Evolutionary conservation across 202 grass and related monocot species (phyloP), one percentile per base, ranked within the genome.

Genomic region (Zoysia matrella): DNA sequence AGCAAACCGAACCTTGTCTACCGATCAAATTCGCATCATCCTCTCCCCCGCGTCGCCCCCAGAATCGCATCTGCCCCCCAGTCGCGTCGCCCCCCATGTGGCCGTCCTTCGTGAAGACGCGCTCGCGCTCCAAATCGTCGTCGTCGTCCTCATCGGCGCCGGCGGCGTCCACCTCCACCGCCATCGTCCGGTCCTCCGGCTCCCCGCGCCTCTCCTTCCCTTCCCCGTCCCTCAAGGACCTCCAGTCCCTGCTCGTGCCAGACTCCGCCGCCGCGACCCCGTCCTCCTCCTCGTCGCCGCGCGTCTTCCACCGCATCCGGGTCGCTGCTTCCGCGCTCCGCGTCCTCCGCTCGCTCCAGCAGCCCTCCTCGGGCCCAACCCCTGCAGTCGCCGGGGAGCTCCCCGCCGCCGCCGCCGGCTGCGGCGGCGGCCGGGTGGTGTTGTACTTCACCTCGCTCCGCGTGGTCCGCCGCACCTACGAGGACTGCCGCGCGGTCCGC

Each of bases 61-160:
- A 30, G 1, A 39, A 11, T 16, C 63, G 9, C 76, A n/a, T 10
- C 64, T 60, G 74, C 69, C 30, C 53, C 75, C 14, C 75, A 13
- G 10, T 47, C 68, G 58, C 16, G 7, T 18, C 56, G n/a, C 4
- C 65, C 50, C 49, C 80, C 41, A 97, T 94, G 91, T 94, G 94
- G 94, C 83, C 82, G 78, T 83, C 89, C 40, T 93, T 88, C 77
- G 72, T 83, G 11, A 94, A 90, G 87, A 83, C 74, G 75, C 84
- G 86, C 51, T 54, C 76, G 43, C 36, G 57, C 52, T 41, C 50
- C 15, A 30, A 30, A 30, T 30, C 22, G 22, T 5, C 77, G 43
- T 47, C 73, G 52, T 18, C 48, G 18, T 4, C 76, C 69, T 15
- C 72, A 5, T 2, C 50, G 65, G 74, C 53, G 30, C 8, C 68